Evolutionary conservation across 2,329 filamentous ascomycete species (phyloP), one percentile per base, ranked within the genome.

Genomic region (Colletotrichum sp.): DNA sequence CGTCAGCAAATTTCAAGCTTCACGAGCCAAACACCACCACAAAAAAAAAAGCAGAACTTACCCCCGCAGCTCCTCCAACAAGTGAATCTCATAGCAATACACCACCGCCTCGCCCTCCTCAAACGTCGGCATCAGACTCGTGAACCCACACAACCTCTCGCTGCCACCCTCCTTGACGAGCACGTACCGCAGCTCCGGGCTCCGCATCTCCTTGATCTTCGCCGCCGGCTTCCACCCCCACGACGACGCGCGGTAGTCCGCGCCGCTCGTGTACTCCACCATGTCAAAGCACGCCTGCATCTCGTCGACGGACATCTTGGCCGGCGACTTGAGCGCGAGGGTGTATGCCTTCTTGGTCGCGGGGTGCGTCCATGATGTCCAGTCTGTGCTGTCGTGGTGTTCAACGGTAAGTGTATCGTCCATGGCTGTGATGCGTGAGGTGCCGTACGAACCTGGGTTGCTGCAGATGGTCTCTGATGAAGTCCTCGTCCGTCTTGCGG

Each of bases 51-150:
- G 13, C 3, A 26, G 16, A 9, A 83, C 84, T 76, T 82, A 91
- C 85, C 92, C 88, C 78, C 90, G 89, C 6, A 94, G 81, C 2
- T 86, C 83, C 2, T 87, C 84, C 48, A 86, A 83, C 4, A 96
- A 88, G 80, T 96, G 94, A 43, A 96, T 91, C 84, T 96, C 94
- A 81, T 96, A 96, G 82, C 94, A 93, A 82, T 96, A 96, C 24
- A 95, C 81, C 3, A 96, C 94, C 0, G 92, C 87, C 74, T 91
- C 85, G 2, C 88, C 88, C 76, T 92, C 91, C 80, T 95, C 93
- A 79, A 90, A 90, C 3, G 92, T 93, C n/a, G 93, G 89, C 92
- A 94, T 93, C 79, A 94, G 86, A n/a, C 92, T 94, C 2, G 89
- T 87, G 79, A 94, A 94, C 6, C 87, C 92, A 21, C 83, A 81